Evolutionary conservation across 2,329 filamentous ascomycete species (phyloP), one percentile per base, ranked within the genome.

Genomic region (Xylariaceae sp.): DNA sequence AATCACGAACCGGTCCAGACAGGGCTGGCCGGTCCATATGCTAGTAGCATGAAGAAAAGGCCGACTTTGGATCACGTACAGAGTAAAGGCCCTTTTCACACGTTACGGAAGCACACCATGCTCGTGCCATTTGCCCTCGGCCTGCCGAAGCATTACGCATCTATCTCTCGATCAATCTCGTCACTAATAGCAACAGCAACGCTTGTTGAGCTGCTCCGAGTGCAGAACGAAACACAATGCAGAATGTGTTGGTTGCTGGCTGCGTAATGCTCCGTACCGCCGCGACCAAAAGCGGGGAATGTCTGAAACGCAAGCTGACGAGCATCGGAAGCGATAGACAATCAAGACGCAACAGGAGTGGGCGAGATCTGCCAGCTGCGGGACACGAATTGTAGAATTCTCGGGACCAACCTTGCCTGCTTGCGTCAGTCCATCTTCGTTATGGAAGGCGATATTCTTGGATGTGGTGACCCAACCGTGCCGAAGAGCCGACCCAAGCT

Each of bases 371-470:
- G 43, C 43, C 19, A 24, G 26, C 26, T 44, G 26, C 40, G 26
- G 43, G 43, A 34, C 9, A 34, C n/a, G n/a, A n/a, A n/a, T n/a
- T n/a, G n/a, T 33, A 21, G 19, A 31, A 46, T 16, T 52, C 31
- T 52, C 50, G 43, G 33, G 28, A 40, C 26, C 14, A 41, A 43
- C 51, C 51, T 48, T 41, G 51, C 46, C 44, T 14, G 28, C n/a
- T 41, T 48, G 44, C 51, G 51, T 48, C 51, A 54, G 28, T 47
- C 6, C 51, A 41, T 34, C 7, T 43, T 36, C 14, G 26, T 43
- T 26, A 54, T 54, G 43, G 51, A 48, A 43, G 51, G 44, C 28
- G 12, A 43, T 21, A 12, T 28, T 47, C 43, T 41, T 54, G 51
- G 44, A 43, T 23, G 41, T 24, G 14, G n/a, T 29, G 19, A 26